phyloP scores from a whole-genome alignment of 2,329 filamentous ascomycete species.

The Fusarium sp. region DNA sequence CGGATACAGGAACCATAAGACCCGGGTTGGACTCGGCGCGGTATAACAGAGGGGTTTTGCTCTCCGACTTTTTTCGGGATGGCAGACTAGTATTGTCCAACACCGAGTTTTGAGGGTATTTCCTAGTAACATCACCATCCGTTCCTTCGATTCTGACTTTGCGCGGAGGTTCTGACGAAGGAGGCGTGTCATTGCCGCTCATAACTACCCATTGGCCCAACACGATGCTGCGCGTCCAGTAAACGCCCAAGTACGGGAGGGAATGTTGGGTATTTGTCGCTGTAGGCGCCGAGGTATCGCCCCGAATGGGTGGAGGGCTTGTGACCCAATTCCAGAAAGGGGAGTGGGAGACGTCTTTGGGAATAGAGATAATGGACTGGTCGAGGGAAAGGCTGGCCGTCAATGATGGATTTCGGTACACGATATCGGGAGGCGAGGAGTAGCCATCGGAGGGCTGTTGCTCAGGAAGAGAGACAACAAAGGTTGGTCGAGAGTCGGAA shows the following conservation, averaged over 20 bases:
- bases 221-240: slow-evolving; percentile 54
- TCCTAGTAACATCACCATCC: slow-evolving; percentile 32
- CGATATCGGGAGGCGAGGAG: slow-evolving; percentile 34
- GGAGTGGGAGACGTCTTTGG: slow-evolving; percentile 45
- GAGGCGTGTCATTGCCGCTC: slow-evolving; percentile 52
- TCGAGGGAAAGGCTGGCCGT: slow-evolving; percentile 46
- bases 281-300: slow-evolving; percentile 1
- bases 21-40: slow-evolving; percentile 49
- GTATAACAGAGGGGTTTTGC: slow-evolving; percentile 44
- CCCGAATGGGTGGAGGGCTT: slow-evolving; percentile 27
- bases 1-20: slow-evolving; percentile 50
- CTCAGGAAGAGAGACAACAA: slow-evolving; percentile 48
- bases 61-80: slow-evolving; percentile 39
- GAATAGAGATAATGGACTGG: slow-evolving; percentile 46
- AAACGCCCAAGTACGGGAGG: slow-evolving; percentile 47
- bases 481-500: slow-evolving; percentile 56
- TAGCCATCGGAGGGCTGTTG: slow-evolving; percentile 9
- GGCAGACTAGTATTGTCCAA: slow-evolving; percentile 36
- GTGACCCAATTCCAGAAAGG: slow-evolving; percentile 57
- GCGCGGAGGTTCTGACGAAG: slow-evolving; percentile 47
- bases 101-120: slow-evolving; percentile 37
- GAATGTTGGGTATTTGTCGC: slow-evolving; percentile 41
- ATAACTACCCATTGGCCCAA: slow-evolving; percentile 53
- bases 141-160: slow-evolving; percentile 47
- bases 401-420: slow-evolving; percentile 55